Evolutionary conservation across 345 rosid species (phyloP).

Genomic region (Ceriops tagal): DNA sequence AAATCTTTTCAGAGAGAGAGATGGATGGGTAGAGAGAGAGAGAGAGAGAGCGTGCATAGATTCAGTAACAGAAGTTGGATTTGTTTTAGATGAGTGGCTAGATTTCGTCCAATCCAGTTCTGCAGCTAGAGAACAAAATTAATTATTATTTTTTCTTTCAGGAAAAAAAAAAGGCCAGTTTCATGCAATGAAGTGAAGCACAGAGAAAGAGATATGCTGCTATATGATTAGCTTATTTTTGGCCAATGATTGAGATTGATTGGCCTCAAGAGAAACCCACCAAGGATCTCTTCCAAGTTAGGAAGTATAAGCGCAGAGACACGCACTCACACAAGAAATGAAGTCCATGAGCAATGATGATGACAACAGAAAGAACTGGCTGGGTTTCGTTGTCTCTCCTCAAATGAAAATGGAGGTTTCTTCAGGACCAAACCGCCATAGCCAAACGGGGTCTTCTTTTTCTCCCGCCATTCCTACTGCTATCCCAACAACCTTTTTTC

Average conservation of each 20-base stretch:
- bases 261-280: conserved; percentile 28
- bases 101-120: conserved; percentile 36
- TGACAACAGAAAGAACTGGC: conserved; percentile 40
- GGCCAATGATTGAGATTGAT: conserved; percentile 64
- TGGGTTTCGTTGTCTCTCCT: conserved; percentile 84
- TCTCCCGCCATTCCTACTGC: conserved; percentile 32
- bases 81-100: conserved; percentile 34
- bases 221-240: conserved; percentile 38
- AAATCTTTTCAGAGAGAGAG: conserved; percentile 36
- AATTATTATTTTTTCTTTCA: too few species aligned
- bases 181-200: conserved; percentile 11
- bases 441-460: conserved; percentile 25
- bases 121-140: conserved; percentile 26
- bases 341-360: conserved; percentile 62
- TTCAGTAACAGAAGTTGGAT: conserved; percentile 39
- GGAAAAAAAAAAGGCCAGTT: neutral
- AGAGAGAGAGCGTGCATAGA: conserved; percentile 27
- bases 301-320: conserved; percentile 1
- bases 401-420: conserved; percentile 60
- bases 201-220: neutral
- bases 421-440: conserved; percentile 15
- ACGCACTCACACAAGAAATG: conserved; percentile 33
- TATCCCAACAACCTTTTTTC: conserved; percentile 34
- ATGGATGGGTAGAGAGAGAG: conserved; percentile 17
- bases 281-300: conserved; percentile 22